phyloP scores from a whole-genome alignment of 176 grass and related monocot genomes.

The Otatea glauca region DNA sequence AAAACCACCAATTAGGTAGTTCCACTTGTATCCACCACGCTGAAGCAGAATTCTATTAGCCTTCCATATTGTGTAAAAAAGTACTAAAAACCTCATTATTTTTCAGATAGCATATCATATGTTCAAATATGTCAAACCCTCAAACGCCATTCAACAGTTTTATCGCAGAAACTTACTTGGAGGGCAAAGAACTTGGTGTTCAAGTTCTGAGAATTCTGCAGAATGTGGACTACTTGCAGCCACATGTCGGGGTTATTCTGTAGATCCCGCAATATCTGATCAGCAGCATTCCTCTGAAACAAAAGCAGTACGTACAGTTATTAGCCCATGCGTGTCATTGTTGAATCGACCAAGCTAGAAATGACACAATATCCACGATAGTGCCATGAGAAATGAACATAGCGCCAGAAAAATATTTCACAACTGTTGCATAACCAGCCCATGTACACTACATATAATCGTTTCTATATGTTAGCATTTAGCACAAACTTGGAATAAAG shows the following conservation, averaged over 20 bases:
- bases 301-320: background rate
- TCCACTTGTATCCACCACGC: background rate
- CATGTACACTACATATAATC: background rate
- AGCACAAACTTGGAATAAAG: background rate
- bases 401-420: background rate
- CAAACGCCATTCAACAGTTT: background rate
- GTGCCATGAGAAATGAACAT: background rate
- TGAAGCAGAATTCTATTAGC: background rate
- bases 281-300: constrained; percentile 88
- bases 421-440: background rate
- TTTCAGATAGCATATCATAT: background rate
- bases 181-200: constrained; percentile 99
- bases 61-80: background rate
- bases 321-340: background rate
- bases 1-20: background rate
- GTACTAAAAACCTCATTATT: background rate
- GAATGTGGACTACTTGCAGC: constrained; percentile 97
- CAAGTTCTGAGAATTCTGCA: constrained; percentile 89
- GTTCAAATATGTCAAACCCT: background rate
- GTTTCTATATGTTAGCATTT: background rate
- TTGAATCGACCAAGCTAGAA: background rate
- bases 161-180: constrained; percentile 64
- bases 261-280: constrained; percentile 88
- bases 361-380: background rate
- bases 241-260: constrained; percentile 97